Percentiles rank a stretch among this genome's conserved stretches.
These are phyloP conservation scores for Monosporascus ibericus DNA, from an alignment of 2,329 filamentous ascomycete genomes.

Conservation along the genomic window DNA sequence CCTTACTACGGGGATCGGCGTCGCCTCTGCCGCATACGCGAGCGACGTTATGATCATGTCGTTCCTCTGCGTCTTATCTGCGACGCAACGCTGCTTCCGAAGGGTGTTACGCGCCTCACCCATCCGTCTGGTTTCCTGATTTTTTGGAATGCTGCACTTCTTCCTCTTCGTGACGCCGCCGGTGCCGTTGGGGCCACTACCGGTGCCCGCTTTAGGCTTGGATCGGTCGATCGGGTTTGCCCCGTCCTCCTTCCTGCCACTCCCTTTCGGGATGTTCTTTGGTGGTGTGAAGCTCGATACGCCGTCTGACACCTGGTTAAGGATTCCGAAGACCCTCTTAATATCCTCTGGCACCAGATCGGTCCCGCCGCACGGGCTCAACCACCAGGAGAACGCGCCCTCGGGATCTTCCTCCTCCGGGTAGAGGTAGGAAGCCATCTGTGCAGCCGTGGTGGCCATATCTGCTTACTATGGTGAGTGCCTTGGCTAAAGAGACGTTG, in stretches of 20 bases:
- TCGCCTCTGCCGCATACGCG: constrained; percentile 4
- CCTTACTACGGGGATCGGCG: constrained; percentile 2
- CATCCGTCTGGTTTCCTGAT: neutral
- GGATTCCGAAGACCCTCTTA: constrained; percentile 12
- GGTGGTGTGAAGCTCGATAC: constrained; percentile 9
- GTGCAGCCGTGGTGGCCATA: constrained; percentile 1
- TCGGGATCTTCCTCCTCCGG: constrained; percentile 7
- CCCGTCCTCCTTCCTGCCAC: constrained; percentile 9
- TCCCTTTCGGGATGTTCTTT: constrained; percentile 9
- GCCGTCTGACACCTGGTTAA: constrained; percentile 6
- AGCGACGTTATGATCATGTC: constrained; percentile 13
- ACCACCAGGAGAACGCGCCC: constrained; percentile 13
- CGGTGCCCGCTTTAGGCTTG: constrained; percentile 4
- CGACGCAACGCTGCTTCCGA: constrained; percentile 8
- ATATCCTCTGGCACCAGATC: constrained; percentile 14
- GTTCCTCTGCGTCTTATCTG: constrained; percentile 4
- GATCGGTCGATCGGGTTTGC: constrained; percentile 7
- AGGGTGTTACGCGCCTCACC: constrained; percentile 7
- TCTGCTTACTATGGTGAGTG: neutral
- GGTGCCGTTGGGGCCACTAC: neutral
- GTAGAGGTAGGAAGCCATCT: constrained; percentile 9
- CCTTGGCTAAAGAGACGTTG: neutral
- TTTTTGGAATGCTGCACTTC: constrained; percentile 8
- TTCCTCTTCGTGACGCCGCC: constrained; percentile 1
- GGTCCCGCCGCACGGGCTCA: constrained; percentile 10